Evolutionary conservation across 2,329 filamentous ascomycete species (phyloP), one percentile per base, ranked within the genome.

Genomic region (Colletotrichum sp.): DNA sequence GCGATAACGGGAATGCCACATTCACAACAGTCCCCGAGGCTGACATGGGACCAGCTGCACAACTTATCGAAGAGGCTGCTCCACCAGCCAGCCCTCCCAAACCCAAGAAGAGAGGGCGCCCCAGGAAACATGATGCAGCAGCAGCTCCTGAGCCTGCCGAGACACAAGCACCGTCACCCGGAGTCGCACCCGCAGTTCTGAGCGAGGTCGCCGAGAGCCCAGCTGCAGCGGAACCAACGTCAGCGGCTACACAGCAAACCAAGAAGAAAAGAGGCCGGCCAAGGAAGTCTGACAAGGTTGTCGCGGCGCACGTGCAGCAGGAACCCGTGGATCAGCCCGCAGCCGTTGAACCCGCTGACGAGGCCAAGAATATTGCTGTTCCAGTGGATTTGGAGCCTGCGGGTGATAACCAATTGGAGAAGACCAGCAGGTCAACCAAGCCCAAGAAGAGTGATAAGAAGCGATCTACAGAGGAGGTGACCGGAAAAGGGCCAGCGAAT

Each of bases 191-290:
- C 32, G 55, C 28, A 10, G 58, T 63, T 6, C 8, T 9, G 12
- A 32, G 34, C 13, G 58, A 75, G 24, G 9, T 38, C 18, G 24
- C 38, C 16, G 67, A 64, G n/a, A 60, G 30, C 26, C 16, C 36
- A 12, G 32, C 24, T 64, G 67, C 30, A 57, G 55, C 55, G 60
- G 26, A 70, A 78, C 6, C 18, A 5, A 30, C 15, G 38, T 63
- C 16, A 67, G 71, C 74, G 26, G 74, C 30, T 28, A 75, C 36
- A 32, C 60, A 52, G 26, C 64, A 55, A 55, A 66, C 30, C 73
- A 77, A 71, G 43, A 76, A 72, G 64, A 72, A 74, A 38, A 38
- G 87, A 66, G 87, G 88, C 6, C 82, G 87, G 24, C 87, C 87
- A 18, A 85, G 82, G 73, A 88, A 88, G 72, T 77, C 79, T 3